These are phyloP conservation scores for Clonostachys solani DNA, from an alignment of 2,329 filamentous ascomycete species.

Conservation along the genomic window DNA sequence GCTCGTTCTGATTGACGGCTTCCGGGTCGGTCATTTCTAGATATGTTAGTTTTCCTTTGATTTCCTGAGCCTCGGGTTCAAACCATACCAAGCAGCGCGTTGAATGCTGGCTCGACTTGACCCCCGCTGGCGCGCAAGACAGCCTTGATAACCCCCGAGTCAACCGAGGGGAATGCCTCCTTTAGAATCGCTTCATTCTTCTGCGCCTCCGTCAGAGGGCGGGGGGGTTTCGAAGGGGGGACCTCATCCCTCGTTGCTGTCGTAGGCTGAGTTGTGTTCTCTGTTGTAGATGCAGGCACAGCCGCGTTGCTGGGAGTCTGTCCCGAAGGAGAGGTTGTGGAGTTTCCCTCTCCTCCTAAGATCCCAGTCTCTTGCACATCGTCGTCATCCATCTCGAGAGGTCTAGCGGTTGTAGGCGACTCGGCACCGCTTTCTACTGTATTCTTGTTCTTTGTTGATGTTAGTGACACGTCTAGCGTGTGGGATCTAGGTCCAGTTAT, in stretches of 20 bases:
- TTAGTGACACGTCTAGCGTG: too few relatives aligned
- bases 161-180: conserved; percentile 88
- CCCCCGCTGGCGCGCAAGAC: conserved; percentile 83
- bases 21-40: conserved; percentile 77
- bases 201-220: conserved; percentile 75
- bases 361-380: conserved; percentile 59
- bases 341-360: conserved; percentile 33
- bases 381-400: conserved; percentile 67
- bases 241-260: conserved; percentile 14
- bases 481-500: too few relatives aligned
- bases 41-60: conserved; percentile 5
- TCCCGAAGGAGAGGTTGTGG: conserved; percentile 13
- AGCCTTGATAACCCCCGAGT: conserved; percentile 76
- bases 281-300: background rate
- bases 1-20: conserved; percentile 46
- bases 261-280: conserved; percentile 10
- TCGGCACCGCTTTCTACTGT: conserved; percentile 44
- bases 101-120: conserved; percentile 89
- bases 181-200: conserved; percentile 85
- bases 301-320: conserved; percentile 12
- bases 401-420: conserved; percentile 61
- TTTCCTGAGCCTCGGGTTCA: background rate
- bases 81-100: conserved; percentile 74
- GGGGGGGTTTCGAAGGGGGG: conserved; percentile 77
- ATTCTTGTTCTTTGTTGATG: conserved; percentile 32